These are phyloP conservation scores for Leucocoprinus sp. DNA, from an alignment of 768 basidiomycete genomes.

Conservation along the genomic window DNA sequence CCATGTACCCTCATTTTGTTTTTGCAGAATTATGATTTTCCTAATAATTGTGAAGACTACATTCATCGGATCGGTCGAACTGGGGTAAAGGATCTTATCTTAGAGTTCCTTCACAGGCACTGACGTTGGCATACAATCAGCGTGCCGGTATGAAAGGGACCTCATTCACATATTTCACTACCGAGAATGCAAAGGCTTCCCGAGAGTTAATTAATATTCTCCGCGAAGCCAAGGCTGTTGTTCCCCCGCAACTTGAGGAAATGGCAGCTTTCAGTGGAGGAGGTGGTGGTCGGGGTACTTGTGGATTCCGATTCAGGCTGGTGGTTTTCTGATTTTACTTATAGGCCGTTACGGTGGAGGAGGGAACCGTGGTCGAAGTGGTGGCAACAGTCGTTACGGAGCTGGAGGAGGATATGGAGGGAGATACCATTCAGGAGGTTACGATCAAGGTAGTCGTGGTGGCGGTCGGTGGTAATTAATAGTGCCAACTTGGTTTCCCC, in stretches of 20 bases:
- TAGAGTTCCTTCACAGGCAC: not conserved
- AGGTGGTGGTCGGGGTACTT: constrained; percentile 64
- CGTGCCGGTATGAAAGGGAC: constrained; percentile 89
- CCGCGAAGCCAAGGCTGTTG: constrained; percentile 74
- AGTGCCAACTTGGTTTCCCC: constrained; percentile 6
- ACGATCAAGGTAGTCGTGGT: constrained; percentile 31
- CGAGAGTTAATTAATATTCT: constrained; percentile 86
- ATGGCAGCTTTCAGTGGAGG: constrained; percentile 86
- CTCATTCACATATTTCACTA: constrained; percentile 94
- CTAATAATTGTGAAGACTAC: constrained; percentile 97
- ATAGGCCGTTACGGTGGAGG: constrained; percentile 56
- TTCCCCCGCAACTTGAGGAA: constrained; percentile 88
- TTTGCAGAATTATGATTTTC: constrained; percentile 89
- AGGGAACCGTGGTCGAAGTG: constrained; percentile 27
- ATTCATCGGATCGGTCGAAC: constrained; percentile 99
- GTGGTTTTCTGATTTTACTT: not conserved
- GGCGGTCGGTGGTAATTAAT: constrained; percentile 25
- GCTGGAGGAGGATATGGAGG: constrained; percentile 35
- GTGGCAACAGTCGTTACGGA: constrained; percentile 33
- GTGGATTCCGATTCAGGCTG: not conserved
- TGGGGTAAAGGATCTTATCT: constrained; percentile 46
- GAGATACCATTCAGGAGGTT: constrained; percentile 38
- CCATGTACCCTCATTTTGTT: constrained; percentile 4
- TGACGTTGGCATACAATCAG: constrained; percentile 28
- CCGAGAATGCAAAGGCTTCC: constrained; percentile 91